Conservation (phyloP, 106 monocot genomes). For the Amphibolis antarctica region DNA sequence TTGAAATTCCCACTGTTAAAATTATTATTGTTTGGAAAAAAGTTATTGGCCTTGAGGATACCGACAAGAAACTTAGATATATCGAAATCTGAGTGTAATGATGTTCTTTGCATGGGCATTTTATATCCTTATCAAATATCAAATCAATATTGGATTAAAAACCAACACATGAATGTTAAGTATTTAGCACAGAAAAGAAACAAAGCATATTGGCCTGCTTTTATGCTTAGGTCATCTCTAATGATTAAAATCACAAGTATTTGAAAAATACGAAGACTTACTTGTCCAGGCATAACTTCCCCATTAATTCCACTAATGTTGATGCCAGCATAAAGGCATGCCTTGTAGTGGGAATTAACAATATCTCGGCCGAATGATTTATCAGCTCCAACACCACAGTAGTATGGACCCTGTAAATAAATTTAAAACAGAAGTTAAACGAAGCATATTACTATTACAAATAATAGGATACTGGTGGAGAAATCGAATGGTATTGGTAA, state of each 20-base stretch:
- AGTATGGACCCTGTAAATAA: constrained; percentile 17
- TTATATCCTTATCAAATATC: too few species aligned
- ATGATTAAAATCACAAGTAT: too few species aligned
- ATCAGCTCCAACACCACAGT: constrained; percentile 20
- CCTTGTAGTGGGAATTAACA: constrained; percentile 23
- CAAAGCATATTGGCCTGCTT: too few species aligned
- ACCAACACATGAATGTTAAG: too few species aligned
- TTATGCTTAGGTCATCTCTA: too few species aligned
- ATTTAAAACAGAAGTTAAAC: not conserved
- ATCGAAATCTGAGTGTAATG: too few species aligned
- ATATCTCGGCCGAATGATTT: constrained; percentile 21
- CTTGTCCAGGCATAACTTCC: constrained; percentile 26
- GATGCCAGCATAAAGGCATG: constrained; percentile 22
- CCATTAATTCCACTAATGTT: constrained; percentile 22
- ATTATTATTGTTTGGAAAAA: not conserved
- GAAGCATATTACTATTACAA: too few species aligned
- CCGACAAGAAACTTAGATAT: not conserved
- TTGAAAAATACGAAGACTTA: not conserved
- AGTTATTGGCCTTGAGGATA: not conserved
- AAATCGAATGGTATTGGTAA: too few species aligned
- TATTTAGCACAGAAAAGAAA: too few species aligned
- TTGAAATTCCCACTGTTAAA: constrained; percentile 20
- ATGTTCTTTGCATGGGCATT: too few species aligned
- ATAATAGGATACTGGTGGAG: too few species aligned
- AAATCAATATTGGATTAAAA: too few species aligned